Base-by-base conservation (phyloP, 164 flowering plant species). In the Tetrastigma voinierianum region DNA sequence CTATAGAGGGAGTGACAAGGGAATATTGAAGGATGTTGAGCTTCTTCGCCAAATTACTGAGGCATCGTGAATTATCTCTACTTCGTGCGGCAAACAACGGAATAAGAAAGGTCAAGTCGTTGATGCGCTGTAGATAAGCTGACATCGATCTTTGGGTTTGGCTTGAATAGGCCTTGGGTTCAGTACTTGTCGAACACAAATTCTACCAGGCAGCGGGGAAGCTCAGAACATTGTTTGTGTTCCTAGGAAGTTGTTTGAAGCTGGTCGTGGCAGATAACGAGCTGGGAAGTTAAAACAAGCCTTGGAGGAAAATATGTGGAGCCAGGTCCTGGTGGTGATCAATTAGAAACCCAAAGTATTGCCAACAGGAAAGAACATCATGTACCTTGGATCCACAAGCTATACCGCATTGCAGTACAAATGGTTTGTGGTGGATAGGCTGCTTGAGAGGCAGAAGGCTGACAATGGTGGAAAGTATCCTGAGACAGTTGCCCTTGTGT, bases 361-460 rank as follows among this genome's bases (percentile, higher is more conserved):
- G 71, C 99, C 99, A n/a, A 96, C 99, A 4, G 99, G 99, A 20
- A 96, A 96, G 79, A 96, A n/a, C n/a, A 96, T 74, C 99, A 96
- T 64, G 99, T n/a, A n/a, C 99, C 0, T 74, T 96, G 57, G 99
- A 96, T 76, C 99, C 99, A 64, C 99, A 96, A 64, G 59, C 97
- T 10, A 96, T 96, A 61, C 99, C 99, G n/a, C 4, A 96, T 98
- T 19, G 82, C 86, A 32, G 99, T 96, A 93, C 90, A 87, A 2
- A 89, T 72, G 77, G 70, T n/a, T 92, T 19, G 99, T 95, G 60
- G 99, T 95, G 49, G 96, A 90, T 10, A 77, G 99, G 76, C 66
- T 95, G 77, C 71, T 95, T 13, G 99, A 95, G 86, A 85, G 99
- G 73, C 99, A 95, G 77, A 92, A 90, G 86, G 81, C 72, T 25